Base-by-base conservation (phyloP, 805 yeast genomes). In the Lachancea quebecensis region DNA sequence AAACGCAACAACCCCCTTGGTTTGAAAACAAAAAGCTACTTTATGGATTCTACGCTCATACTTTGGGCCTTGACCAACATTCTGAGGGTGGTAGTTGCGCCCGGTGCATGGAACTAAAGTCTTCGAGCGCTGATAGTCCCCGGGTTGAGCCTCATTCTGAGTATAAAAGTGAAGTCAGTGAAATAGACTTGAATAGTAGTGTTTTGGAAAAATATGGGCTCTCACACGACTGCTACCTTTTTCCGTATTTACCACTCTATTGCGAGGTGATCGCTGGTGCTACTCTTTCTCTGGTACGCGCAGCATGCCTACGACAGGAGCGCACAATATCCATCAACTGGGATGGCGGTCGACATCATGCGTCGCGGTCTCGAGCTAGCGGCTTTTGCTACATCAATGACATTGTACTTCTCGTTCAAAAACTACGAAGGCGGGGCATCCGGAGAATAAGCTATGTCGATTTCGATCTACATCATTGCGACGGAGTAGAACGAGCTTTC, bases 291-390 rank as follows among this genome's bases (percentile, higher is more conserved):
- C 68, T 81, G 9, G 78, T 77, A 0, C 59, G 63, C 5, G 67
- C 65, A 53, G 44, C 44, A 7, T 5, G n/a, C 18, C 51, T 73
- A 2, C 42, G 40, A n/a, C 38, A 37, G 27, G 45, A 52, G 25
- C 68, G 66, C 34, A 47, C 58, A 9, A 62, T 77, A 1, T 80
- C 75, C 1, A 69, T 85, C 38, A 82, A 82, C 56, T 85, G 89
- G 89, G 76, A 78, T 54, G 95, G 95, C 6, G 95, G 93, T 1
- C 62, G 90, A 39, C 93, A 84, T 56, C 93, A 84, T 60, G 79
- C 81, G 4, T 67, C 64, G 38, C 73, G 72, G 51, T 53, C 71
- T 0, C 65, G 56, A 30, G 85, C 86, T 1, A 70, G 82, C 10
- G 91, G 91, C 2, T 84, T 80, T 55, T 84, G 93, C 56, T 84